Evolutionary conservation across 2,329 filamentous ascomycete genomes (phyloP).

Genomic region (Sordariomycetes sp.): DNA sequence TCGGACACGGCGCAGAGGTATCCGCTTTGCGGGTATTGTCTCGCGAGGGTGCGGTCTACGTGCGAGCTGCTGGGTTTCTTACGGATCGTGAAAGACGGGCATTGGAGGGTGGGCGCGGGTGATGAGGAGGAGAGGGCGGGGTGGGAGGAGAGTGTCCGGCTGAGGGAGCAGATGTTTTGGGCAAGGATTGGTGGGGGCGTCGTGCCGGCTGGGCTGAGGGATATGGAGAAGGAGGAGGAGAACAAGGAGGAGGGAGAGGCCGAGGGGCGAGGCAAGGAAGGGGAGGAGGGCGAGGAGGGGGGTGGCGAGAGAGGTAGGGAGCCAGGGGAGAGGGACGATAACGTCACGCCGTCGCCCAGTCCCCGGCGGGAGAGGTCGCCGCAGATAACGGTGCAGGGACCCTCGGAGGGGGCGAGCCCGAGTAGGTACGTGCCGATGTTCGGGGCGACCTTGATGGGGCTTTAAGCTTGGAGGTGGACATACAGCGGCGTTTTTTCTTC

Average conservation of each 20-base stretch:
- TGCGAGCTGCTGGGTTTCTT: slow-evolving; percentile 91
- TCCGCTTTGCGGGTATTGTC: slow-evolving; percentile 79
- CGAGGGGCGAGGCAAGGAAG: neutral
- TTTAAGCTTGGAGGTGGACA: neutral
- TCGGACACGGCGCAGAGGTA: slow-evolving; percentile 78
- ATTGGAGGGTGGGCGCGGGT: slow-evolving; percentile 66
- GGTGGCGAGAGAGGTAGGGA: slow-evolving; percentile 17
- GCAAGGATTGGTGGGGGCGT: slow-evolving; percentile 84
- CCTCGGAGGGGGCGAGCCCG: neutral
- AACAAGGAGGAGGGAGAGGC: neutral
- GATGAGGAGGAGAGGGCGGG: slow-evolving; percentile 74
- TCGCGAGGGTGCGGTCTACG: slow-evolving; percentile 69
- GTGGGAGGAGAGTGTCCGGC: slow-evolving; percentile 86
- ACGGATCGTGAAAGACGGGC: slow-evolving; percentile 81
- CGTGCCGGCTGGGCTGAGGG: slow-evolving; percentile 41
- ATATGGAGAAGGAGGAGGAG: neutral
- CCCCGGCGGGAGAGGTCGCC: neutral
- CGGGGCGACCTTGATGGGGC: neutral
- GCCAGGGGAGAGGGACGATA: slow-evolving; percentile 17
- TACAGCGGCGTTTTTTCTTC: neutral
- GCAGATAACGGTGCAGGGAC: neutral
- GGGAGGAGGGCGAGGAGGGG: neutral
- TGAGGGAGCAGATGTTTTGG: slow-evolving; percentile 97
- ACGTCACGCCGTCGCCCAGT: slow-evolving; percentile 1
- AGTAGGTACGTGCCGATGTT: neutral